Evolutionary conservation across 306 rosid species (phyloP), one percentile per base, ranked within the genome.

Genomic region (Ammopiptanthus mongolicus): DNA sequence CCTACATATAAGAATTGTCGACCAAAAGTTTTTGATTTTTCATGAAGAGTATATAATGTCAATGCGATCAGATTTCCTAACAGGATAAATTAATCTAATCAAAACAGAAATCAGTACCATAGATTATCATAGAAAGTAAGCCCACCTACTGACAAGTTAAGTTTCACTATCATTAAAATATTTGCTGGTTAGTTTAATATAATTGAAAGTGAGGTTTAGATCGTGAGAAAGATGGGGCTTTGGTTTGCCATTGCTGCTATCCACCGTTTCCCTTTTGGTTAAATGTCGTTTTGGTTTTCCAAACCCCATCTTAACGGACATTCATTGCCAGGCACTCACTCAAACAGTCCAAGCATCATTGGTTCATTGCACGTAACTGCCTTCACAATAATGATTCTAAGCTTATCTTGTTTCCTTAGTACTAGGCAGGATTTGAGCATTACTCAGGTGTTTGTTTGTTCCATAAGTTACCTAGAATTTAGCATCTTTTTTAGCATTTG

Each of bases 241-340:
- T 53, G 64, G 72, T 81, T 77, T 77, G 76, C n/a, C 19, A 37
- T 46, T 65, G 74, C 73, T 65, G 86, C 80, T 56, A 55, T 56
- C 71, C 17, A 8, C 13, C 5, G 41, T 78, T 80, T 50, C 60
- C 7, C 69, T 53, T 66, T 71, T 77, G 65, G 90, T 76, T 87
- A 70, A 71, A 83, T 58, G 91, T 88, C 93, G 77, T 83, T 90
- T 84, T 83, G 93, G 81, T 59, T 52, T 77, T 74, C 82, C 73
- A 76, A 84, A 53, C 88, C 55, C 78, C 84, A 71, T 57, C 52
- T 57, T 80, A 75, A 78, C 84, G 44, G 34, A 70, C 68, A 63
- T 52, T 29, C 73, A 71, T 84, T 66, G 61, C 60, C 44, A 17
- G 13, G 3, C 39, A 29, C 23, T 12, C 0, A 18, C 80, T 53